Conservation (phyloP, 2,329 filamentous ascomycete genomes). For the Cladosporium colombiae region DNA sequence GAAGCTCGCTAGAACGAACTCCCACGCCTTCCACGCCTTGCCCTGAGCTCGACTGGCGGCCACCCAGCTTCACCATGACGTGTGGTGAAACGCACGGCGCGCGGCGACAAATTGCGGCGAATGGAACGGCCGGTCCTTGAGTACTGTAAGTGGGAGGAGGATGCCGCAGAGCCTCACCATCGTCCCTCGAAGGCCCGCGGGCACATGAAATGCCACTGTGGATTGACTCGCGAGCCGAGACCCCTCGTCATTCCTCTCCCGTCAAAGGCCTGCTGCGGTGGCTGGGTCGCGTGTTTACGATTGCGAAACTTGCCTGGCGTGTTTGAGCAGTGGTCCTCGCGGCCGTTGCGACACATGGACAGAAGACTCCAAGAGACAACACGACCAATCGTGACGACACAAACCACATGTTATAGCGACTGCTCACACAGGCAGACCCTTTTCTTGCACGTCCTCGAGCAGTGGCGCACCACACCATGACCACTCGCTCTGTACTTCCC, state of each 20-base stretch:
- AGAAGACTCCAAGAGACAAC: not conserved
- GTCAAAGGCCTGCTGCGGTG: not conserved
- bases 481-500: conserved; percentile 2
- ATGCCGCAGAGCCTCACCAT: not conserved
- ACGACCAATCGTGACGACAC: conserved; percentile 1
- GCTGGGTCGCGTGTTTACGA: not conserved
- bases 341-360: conserved; percentile 1
- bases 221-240: not conserved
- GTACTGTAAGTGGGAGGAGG: not conserved
- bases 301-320: not conserved
- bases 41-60: not conserved
- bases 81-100: conserved; percentile 16
- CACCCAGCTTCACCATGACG: conserved; percentile 7
- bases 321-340: not conserved
- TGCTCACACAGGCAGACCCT: not conserved
- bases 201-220: not conserved
- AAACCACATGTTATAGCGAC: not conserved
- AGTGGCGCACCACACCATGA: conserved; percentile 4
- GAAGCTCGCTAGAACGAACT: conserved; percentile 15
- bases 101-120: conserved; percentile 12
- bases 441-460: not conserved
- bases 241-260: conserved; percentile 1
- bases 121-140: conserved; percentile 6
- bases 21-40: conserved; percentile 1
- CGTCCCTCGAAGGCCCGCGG: conserved; percentile 1